phyloP scores from a whole-genome alignment of 441 rosid species.

The Iberis amara region DNA sequence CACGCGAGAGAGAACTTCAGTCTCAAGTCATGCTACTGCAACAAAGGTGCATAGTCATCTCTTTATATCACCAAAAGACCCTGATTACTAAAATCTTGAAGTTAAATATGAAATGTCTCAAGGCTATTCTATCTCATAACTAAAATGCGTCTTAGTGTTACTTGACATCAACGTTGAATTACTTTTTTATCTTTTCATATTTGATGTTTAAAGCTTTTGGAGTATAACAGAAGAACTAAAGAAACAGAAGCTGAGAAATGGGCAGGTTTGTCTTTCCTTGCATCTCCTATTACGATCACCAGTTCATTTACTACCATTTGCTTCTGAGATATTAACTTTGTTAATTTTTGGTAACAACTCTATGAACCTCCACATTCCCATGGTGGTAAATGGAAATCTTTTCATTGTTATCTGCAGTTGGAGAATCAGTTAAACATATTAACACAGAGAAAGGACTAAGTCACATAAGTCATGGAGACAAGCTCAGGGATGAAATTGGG shows the following conservation, averaged over 20 bases:
- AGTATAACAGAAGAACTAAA: constrained; percentile 68
- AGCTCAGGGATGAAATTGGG: constrained; percentile 33
- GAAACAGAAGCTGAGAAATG: constrained; percentile 61
- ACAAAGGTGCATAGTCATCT: constrained; percentile 50
- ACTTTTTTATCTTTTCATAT: constrained; percentile 10
- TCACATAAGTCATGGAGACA: constrained; percentile 22
- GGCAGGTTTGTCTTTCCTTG: constrained; percentile 48
- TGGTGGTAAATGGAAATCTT: neutral
- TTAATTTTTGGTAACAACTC: neutral
- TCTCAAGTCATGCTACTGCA: constrained; percentile 62
- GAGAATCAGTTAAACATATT: constrained; percentile 53
- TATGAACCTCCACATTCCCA: neutral
- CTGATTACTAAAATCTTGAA: constrained; percentile 1
- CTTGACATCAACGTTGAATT: constrained; percentile 9
- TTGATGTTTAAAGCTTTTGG: constrained; percentile 44
- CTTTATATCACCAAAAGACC: constrained; percentile 5
- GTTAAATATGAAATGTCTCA: constrained; percentile 5
- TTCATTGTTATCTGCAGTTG: constrained; percentile 40
- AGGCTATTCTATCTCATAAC: neutral
- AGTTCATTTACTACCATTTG: too few relatives aligned
- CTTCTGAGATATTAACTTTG: neutral
- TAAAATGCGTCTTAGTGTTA: constrained; percentile 1
- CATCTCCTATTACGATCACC: constrained; percentile 3
- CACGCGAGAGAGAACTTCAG: constrained; percentile 68
- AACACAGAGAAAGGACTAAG: constrained; percentile 37